Conservation (phyloP, 2,329 filamentous ascomycete genomes). For the Xylariaceae sp. region DNA sequence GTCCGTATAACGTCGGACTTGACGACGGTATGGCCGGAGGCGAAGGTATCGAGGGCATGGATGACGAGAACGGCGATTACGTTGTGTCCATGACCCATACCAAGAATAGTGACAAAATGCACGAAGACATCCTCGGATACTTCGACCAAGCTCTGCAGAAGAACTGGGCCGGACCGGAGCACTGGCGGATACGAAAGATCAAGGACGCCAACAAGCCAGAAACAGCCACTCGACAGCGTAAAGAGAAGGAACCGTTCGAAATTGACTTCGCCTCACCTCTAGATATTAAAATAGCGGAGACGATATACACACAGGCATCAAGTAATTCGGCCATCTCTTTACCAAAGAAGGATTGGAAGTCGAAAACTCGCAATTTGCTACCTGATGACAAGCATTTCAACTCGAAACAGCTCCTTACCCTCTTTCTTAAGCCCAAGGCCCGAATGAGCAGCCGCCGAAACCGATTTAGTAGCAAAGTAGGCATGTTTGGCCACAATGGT, state of each 20-base stretch:
- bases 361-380: constrained; percentile 88
- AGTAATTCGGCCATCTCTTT: constrained; percentile 83
- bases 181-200: constrained; percentile 96
- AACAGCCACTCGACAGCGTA: constrained; percentile 69
- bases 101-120: constrained; percentile 70
- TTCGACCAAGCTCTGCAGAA: constrained; percentile 96
- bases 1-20: constrained; percentile 70
- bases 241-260: constrained; percentile 95
- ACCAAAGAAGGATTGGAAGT: constrained; percentile 94
- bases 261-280: constrained; percentile 87
- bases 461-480: constrained; percentile 52
- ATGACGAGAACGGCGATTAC: constrained; percentile 73
- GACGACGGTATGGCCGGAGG: constrained; percentile 60
- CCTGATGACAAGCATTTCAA: constrained; percentile 99
- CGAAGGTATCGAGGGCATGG: constrained; percentile 60
- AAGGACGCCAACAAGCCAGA: constrained; percentile 75
- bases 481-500: constrained; percentile 48
- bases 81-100: constrained; percentile 77
- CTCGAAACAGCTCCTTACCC: constrained; percentile 83
- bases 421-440: constrained; percentile 95
- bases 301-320: constrained; percentile 80
- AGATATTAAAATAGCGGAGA: constrained; percentile 71
- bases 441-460: constrained; percentile 73
- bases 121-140: constrained; percentile 96
- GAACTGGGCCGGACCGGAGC: constrained; percentile 98